Base-by-base conservation (phyloP, 306 rosid genomes). In the Hippophae gyantsensis region DNA sequence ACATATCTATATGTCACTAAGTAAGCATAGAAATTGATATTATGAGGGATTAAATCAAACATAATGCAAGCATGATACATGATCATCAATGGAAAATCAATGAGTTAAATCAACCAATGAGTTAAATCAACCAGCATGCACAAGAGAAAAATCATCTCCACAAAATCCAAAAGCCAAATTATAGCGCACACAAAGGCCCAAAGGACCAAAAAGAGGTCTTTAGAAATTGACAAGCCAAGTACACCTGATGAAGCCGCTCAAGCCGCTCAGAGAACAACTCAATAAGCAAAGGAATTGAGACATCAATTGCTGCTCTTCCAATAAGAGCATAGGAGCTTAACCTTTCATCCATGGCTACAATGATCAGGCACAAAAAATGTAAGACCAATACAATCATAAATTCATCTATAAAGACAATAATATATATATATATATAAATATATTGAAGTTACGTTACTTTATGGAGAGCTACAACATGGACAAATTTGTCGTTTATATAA, bases 311-410 rank as follows among this genome's bases (percentile, higher is more conserved):
- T 72, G 89, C 85, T 81, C 98, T 83, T 0, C 95, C 98, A 67
- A 90, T 87, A 48, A 90, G 92, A 54, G 96, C 95, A 79, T 90
- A 90, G 14, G 95, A 89, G 83, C 86, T 76, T 76, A 90, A 52
- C 60, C 98, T 81, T 82, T 90, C 98, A 75, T 90, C 96, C 96
- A 90, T 85, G 70, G 98, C 98, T 90, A 87, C 81, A 72, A 77
- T 68, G 43, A 69, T 47, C 68, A 68, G 56, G 65, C 48, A 63
- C 57, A 48, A 54, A 72, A 55, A 52, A 45, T 9, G 53, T 5
- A 75, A 70, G 40, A 6, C 48, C 38, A 32, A 32, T 32, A 32
- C 38, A 32, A 32, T 32, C 38, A 32, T 32, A 32, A 3, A 4
- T 2, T 2, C 5, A 32, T 32, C 5, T 32, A 2, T 4, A 32